Evolutionary conservation across 257 asterid genomes (phyloP), one percentile per base, ranked within the genome.

Genomic region (Cruciata laevipes): DNA sequence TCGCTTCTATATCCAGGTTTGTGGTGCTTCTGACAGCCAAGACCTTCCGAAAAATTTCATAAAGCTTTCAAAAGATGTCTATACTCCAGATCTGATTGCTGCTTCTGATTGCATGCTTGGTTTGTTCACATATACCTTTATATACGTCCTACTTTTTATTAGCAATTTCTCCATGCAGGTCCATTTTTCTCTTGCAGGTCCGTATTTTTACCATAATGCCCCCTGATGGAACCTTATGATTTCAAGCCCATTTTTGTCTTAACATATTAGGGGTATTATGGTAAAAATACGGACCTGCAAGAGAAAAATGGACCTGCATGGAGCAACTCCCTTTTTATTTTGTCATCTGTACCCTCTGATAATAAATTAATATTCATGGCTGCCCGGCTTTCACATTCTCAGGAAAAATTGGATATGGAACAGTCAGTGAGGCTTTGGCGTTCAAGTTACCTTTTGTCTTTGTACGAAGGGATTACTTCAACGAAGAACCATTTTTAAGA

Each of bases 21-120:
- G 99, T 81, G 99, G 97, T 78, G 96, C 96, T 71, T 87, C 96
- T 65, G 92, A 94, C 66, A 87, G 74, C 58, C 76, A 85, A 69
- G 80, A 88, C 65, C 88, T 94, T 76, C 99, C 97, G 49, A 84
- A 95, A 47, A 94, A 94, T 80, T 94, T 94, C 55, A 66, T 85
- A 64, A 88, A 85, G 88, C 93, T 94, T 44, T 83, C 92, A 65
- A 90, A 84, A 84, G 96, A 94, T 83, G 80, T 85, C 1, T 94
- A 94, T 75, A 94, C 99, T 59, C 99, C 99, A 40, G 97, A 94
- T 70, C 58, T 87, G 51, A 94, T 94, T 76, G 99, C 96, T 47
- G 97, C 97, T 69, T 94, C 99, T 35, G 99, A 94, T 70, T 94
- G 99, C 85, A 94, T 94, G 99, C 96, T 94, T 71, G 99, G 99